Evolutionary conservation across 495 filamentous ascomycete species (phyloP).

Genomic region (Aspergillus campestris): DNA sequence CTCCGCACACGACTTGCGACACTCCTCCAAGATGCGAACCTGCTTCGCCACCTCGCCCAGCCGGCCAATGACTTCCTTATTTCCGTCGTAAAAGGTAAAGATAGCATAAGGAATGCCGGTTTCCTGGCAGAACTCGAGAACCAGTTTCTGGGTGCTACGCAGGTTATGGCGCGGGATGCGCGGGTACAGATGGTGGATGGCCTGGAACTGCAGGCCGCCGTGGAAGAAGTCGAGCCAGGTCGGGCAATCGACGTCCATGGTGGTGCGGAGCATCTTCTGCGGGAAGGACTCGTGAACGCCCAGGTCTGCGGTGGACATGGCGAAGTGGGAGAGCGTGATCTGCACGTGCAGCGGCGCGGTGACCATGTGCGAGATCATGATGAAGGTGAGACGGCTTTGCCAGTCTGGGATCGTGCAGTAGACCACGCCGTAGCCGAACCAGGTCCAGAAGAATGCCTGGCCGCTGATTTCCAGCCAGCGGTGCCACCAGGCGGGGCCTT

Average conservation of each 20-base stretch:
- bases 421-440: constrained; percentile 83
- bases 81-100: constrained; percentile 90
- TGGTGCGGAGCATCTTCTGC: constrained; percentile 94
- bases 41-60: constrained; percentile 84
- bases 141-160: constrained; percentile 68
- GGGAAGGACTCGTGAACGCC: constrained; percentile 85
- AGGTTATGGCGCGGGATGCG: constrained; percentile 95
- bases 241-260: constrained; percentile 96
- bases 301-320: constrained; percentile 90
- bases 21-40: constrained; percentile 78
- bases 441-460: constrained; percentile 83
- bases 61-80: constrained; percentile 75
- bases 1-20: constrained; percentile 54
- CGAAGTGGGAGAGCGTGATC: constrained; percentile 94
- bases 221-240: constrained; percentile 95
- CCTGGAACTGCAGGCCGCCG: constrained; percentile 94
- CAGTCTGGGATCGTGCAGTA: constrained; percentile 68
- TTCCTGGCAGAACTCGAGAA: constrained; percentile 83
- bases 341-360: constrained; percentile 87
- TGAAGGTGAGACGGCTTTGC: constrained; percentile 60
- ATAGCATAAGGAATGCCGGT: constrained; percentile 89
- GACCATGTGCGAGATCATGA: constrained; percentile 81
- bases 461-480: constrained; percentile 77
- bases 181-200: constrained; percentile 89
- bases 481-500: constrained; percentile 83